These are phyloP conservation scores for Mortierella sp. DNA, from an alignment of 371 early-diverging fungal genomes.

Conservation along the genomic window DNA sequence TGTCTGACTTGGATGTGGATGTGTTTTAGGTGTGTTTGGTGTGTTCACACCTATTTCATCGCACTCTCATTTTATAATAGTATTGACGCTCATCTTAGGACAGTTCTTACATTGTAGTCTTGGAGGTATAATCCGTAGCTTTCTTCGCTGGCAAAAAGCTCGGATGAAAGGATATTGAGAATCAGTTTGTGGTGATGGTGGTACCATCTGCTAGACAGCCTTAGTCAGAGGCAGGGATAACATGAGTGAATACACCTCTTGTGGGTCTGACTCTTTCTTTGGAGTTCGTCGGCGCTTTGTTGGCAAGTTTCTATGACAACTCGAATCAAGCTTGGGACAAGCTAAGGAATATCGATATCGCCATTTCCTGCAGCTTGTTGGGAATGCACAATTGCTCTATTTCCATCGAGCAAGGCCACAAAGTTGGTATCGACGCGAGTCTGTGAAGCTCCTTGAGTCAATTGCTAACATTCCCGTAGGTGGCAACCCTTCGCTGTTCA, in stretches of 20 bases:
- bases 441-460: constrained; percentile 98
- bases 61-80: too few species aligned
- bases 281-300: constrained; percentile 87
- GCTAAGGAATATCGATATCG: too few species aligned
- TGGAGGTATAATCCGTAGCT: too few species aligned
- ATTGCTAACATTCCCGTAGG: constrained; percentile 95
- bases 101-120: too few species aligned
- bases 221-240: constrained; percentile 76
- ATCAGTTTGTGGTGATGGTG: too few species aligned
- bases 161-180: too few species aligned
- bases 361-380: constrained; percentile 87
- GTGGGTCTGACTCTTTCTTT: constrained; percentile 78
- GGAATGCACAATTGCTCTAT: constrained; percentile 88
- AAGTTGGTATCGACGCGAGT: constrained; percentile 98
- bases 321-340: too few species aligned
- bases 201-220: constrained; percentile 11
- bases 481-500: constrained; percentile 97
- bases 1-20: too few species aligned
- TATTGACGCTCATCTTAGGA: too few species aligned
- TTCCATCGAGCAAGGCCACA: constrained; percentile 99
- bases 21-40: too few species aligned
- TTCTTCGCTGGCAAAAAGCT: too few species aligned
- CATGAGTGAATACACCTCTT: constrained; percentile 81
- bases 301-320: constrained; percentile 84
- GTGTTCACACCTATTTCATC: too few species aligned